Conservation (phyloP, 2,329 filamentous ascomycete genomes). For the Biscogniauxia sp. region DNA sequence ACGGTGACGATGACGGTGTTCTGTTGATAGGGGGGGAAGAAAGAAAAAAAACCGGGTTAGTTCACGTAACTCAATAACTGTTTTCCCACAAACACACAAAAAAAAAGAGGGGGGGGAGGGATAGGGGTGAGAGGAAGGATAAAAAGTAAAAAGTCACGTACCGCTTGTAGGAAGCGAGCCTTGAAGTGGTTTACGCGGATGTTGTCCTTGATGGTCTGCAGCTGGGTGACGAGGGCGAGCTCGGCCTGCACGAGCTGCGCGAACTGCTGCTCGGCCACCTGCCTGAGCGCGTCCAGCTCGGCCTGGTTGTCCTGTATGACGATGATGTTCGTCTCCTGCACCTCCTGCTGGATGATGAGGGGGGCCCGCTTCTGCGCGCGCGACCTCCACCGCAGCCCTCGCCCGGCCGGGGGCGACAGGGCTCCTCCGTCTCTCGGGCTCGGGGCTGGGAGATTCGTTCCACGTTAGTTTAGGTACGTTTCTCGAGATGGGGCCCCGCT, state of each 20-base stretch:
- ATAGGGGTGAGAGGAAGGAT: background rate
- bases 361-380: conserved; percentile 25
- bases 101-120: background rate
- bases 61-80: too few species aligned
- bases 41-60: too few species aligned
- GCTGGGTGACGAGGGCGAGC: conserved; percentile 35
- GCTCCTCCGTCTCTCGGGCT: conserved; percentile 22
- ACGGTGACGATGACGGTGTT: conserved; percentile 40
- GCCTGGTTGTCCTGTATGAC: conserved; percentile 37
- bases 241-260: conserved; percentile 37
- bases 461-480: too few species aligned
- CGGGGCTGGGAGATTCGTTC: conserved; percentile 21
- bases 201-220: conserved; percentile 42
- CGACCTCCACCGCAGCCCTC: conserved; percentile 25
- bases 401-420: conserved; percentile 13
- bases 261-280: conserved; percentile 37
- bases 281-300: conserved; percentile 33
- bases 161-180: conserved; percentile 35
- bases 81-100: too few species aligned
- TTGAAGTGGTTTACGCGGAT: conserved; percentile 41
- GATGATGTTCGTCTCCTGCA: conserved; percentile 36
- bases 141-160: conserved; percentile 19
- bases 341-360: conserved; percentile 30
- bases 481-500: background rate
- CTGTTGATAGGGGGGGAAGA: conserved; percentile 22